Evolutionary conservation across 2,329 filamentous ascomycete genomes (phyloP), one percentile per base, ranked within the genome.

Genomic region (Microcyclosporella mali): DNA sequence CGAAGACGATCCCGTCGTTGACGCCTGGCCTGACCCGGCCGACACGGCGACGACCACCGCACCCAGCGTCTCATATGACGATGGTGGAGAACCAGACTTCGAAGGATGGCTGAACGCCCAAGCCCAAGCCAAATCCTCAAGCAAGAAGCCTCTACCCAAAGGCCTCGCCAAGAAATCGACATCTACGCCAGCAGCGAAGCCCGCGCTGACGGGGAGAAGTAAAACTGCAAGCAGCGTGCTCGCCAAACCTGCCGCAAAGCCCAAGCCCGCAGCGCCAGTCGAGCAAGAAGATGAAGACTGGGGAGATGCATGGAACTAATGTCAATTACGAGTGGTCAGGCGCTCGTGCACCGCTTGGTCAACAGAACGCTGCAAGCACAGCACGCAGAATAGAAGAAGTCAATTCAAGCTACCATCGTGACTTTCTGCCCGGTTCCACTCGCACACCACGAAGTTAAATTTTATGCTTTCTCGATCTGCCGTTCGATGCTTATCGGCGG

Each of bases 31-130:
- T 16, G 51, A 50, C 16, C 33, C 46, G 4, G 18, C 40, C 6
- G 9, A 33, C 6, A 27, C 30, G 4, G 35, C 35, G 25, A 12
- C 43, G 16, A 64, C 14, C 71, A 72, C 16, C 61, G 66, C 30
- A 12, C 40, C 18, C 31, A 36, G 17, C 14, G 74, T 59, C 6
- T 74, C 82, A 0, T 90, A 84, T 51, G 86, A 90, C 46, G 88
- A 95, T 55, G 81, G 85, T 18, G 82, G 83, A 2, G 90, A 98
- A 63, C 90, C 90, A 0, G 92, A 97, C 64, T 97, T 98, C 65
- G 90, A 88, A 4, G 89, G 88, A 4, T 97, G 92, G 89, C 67
- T 97, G 16, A 88, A 87, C 10, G 88, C 89, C 10, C 88, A 95
- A 62, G 80, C 84, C 4, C 76, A 82, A 50, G 78, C 84, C 50